phyloP scores from a whole-genome alignment of 305 asterid genomes.

The Fraxinus sp. region DNA sequence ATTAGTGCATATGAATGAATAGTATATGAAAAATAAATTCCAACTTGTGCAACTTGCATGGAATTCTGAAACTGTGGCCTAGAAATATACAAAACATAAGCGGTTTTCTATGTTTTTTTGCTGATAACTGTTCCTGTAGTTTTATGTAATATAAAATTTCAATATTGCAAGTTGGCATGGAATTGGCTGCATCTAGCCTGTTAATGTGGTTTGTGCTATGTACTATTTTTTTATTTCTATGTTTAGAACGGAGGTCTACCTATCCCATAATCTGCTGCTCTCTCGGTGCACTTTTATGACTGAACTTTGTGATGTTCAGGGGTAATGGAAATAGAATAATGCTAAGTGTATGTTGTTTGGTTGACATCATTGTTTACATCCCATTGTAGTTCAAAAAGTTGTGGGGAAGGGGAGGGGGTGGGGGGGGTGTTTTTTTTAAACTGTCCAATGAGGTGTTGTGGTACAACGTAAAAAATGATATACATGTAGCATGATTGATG shows the following conservation, averaged over 20 bases:
- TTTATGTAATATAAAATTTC: slow-evolving; percentile 5
- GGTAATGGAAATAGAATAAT: neutral
- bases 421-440: too few relatives aligned
- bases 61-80: slow-evolving; percentile 27
- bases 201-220: slow-evolving; percentile 22
- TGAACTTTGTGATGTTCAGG: slow-evolving; percentile 1
- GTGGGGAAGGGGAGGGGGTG: too few relatives aligned
- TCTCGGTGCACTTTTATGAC: neutral
- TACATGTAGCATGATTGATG: neutral
- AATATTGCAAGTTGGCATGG: slow-evolving; percentile 36
- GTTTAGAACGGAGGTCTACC: neutral
- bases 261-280: neutral
- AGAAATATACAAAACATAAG: slow-evolving; percentile 18
- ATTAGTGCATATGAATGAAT: slow-evolving; percentile 15
- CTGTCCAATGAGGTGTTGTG: too few relatives aligned
- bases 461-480: too few relatives aligned
- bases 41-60: slow-evolving; percentile 41
- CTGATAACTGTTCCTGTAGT: slow-evolving; percentile 13
- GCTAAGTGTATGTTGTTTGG: too few relatives aligned
- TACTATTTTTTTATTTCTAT: slow-evolving; percentile 8
- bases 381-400: too few relatives aligned
- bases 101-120: slow-evolving; percentile 22
- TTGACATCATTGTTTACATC: too few relatives aligned
- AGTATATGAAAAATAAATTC: slow-evolving; percentile 4
- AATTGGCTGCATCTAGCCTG: slow-evolving; percentile 31